Conservation (phyloP, 768 basidiomycete species). For the Heimioporus sp. region DNA sequence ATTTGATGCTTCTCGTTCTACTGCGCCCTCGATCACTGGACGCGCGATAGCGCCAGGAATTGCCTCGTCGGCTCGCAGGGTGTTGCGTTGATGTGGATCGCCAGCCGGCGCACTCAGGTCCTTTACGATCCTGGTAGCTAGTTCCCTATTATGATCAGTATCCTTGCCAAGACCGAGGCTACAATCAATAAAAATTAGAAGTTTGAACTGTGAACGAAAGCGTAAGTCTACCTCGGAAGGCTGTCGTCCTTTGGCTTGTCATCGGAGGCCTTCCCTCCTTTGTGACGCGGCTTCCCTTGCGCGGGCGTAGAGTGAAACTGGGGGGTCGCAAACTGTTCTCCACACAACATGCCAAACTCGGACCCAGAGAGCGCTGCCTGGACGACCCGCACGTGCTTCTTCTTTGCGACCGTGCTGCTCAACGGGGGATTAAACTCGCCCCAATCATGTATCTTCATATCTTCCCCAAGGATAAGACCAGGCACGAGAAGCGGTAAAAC, state of each 20-base stretch:
- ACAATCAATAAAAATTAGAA: not conserved
- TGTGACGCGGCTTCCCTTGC: slow-evolving; percentile 30
- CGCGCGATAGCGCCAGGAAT: slow-evolving; percentile 23
- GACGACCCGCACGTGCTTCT: slow-evolving; percentile 26
- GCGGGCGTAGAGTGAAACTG: slow-evolving; percentile 64
- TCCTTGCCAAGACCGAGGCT: slow-evolving; percentile 66
- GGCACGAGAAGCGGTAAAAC: slow-evolving; percentile 67
- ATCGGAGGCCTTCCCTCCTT: slow-evolving; percentile 43
- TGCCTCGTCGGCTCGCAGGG: slow-evolving; percentile 44
- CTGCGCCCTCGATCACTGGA: slow-evolving; percentile 41
- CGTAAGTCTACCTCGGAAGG: slow-evolving; percentile 48
- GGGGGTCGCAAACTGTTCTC: slow-evolving; percentile 51
- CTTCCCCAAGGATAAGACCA: slow-evolving; percentile 55
- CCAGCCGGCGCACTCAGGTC: slow-evolving; percentile 40
- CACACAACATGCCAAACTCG: slow-evolving; percentile 30
- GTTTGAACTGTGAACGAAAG: not conserved
- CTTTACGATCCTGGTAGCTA: slow-evolving; percentile 43
- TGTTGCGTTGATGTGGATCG: slow-evolving; percentile 45
- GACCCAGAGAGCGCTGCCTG: slow-evolving; percentile 3
- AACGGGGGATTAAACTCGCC: slow-evolving; percentile 39
- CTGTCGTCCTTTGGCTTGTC: slow-evolving; percentile 67
- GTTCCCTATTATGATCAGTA: slow-evolving; percentile 52
- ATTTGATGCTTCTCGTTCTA: slow-evolving; percentile 21
- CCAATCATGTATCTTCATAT: slow-evolving; percentile 52
- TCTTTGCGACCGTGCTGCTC: slow-evolving; percentile 35